Evolutionary conservation across 1,284 basidiomycete genomes (phyloP).

Genomic region (Heterobasidion occidentale): DNA sequence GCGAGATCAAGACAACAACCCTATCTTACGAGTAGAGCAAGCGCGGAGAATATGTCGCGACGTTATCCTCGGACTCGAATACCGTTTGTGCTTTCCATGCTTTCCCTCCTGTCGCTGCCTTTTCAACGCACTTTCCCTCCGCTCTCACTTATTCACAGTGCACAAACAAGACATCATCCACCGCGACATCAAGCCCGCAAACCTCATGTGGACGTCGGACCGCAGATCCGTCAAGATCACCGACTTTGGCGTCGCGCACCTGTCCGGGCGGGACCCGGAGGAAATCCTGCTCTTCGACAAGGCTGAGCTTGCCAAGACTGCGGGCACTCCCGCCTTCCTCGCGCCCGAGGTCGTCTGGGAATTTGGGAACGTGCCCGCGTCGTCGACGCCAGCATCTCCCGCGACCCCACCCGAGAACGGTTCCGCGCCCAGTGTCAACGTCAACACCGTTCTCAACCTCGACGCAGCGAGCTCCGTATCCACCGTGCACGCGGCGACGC

Average conservation of each 20-base stretch:
- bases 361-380: slow-evolving; percentile 19
- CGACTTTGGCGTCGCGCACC: slow-evolving; percentile 96
- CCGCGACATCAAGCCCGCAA: slow-evolving; percentile 98
- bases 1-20: slow-evolving; percentile 58
- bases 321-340: slow-evolving; percentile 95
- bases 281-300: slow-evolving; percentile 69
- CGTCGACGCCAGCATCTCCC: slow-evolving; percentile 12
- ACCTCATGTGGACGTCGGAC: slow-evolving; percentile 85
- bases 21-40: slow-evolving; percentile 78
- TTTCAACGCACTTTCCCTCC: background rate
- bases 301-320: slow-evolving; percentile 86
- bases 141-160: slow-evolving; percentile 38
- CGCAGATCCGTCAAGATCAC: slow-evolving; percentile 90
- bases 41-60: slow-evolving; percentile 86
- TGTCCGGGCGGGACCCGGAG: slow-evolving; percentile 59
- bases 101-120: slow-evolving; percentile 3
- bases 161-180: slow-evolving; percentile 98
- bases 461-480: slow-evolving; percentile 18
- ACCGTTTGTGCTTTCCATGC: slow-evolving; percentile 49
- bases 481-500: slow-evolving; percentile 15
- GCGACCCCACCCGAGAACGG: slow-evolving; percentile 4
- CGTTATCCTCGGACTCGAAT: slow-evolving; percentile 89
- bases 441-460: slow-evolving; percentile 17
- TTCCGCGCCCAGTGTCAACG: slow-evolving; percentile 16
- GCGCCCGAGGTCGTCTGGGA: slow-evolving; percentile 91